phyloP scores from a whole-genome alignment of 495 filamentous ascomycete species.

The Penicillium alfredii region DNA sequence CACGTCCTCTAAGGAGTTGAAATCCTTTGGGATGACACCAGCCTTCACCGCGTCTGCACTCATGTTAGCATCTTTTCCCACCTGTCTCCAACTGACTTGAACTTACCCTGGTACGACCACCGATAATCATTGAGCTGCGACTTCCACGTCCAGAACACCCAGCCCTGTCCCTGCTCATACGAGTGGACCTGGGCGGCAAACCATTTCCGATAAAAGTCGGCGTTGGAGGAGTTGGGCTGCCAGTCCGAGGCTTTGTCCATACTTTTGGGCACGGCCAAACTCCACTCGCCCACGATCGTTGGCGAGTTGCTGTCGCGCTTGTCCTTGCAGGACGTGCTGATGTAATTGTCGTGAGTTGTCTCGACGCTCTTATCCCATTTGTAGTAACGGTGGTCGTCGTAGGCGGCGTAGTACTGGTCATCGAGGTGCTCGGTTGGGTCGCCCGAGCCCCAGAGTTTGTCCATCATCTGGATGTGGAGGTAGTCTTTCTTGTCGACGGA shows the following conservation, averaged over 20 bases:
- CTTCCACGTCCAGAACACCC: constrained; percentile 65
- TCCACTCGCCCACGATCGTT: constrained; percentile 55
- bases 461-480: constrained; percentile 55
- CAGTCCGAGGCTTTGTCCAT: constrained; percentile 42
- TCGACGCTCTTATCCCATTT: constrained; percentile 44
- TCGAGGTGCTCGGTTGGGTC: constrained; percentile 39
- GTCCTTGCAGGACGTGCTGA: constrained; percentile 46
- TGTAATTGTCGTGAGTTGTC: constrained; percentile 40
- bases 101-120: constrained; percentile 49
- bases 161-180: constrained; percentile 54
- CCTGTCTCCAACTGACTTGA: neutral
- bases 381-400: constrained; percentile 50
- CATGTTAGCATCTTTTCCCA: constrained; percentile 2
- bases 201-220: constrained; percentile 50
- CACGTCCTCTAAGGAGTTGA: constrained; percentile 14
- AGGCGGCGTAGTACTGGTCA: constrained; percentile 39
- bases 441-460: constrained; percentile 46
- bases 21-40: constrained; percentile 43
- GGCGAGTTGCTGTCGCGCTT: constrained; percentile 40
- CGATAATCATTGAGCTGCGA: constrained; percentile 50
- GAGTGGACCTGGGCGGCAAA: constrained; percentile 54
- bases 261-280: constrained; percentile 40
- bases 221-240: constrained; percentile 38
- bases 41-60: constrained; percentile 37
- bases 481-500: constrained; percentile 30